Evolutionary conservation across 2,329 filamentous ascomycete genomes (phyloP), one percentile per base, ranked within the genome.

Genomic region (Exophiala sp.): DNA sequence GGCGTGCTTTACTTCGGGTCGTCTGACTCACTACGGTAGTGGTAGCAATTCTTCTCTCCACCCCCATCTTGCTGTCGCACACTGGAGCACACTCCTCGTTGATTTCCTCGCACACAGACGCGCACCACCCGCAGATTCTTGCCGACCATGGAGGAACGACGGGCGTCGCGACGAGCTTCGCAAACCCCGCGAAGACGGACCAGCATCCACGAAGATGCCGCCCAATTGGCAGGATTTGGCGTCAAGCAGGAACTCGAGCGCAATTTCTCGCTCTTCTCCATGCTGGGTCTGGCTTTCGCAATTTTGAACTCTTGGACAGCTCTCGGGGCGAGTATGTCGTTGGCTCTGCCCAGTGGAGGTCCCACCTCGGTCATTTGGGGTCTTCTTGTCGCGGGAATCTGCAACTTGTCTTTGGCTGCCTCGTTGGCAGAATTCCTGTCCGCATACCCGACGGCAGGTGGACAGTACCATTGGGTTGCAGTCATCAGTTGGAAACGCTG

Each of bases 401-500:
- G 86, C 72, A 89, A 89, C 63, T 65, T 89, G 8, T 87, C 82
- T 62, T 77, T 89, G 35, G 84, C 86, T 5, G 79, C 83, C 7
- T 87, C 83, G 3, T 75, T 89, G 24, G 85, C 86, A 44, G 87
- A 89, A 66, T 89, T 88, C 64, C 72, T 88, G 8, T 85, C 83
- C 0, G 83, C 84, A 0, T 88, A 43, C 29, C 41, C 41, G 9
- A 39, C 34, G n/a, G 47, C 47, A 12, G 84, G 41, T n/a, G 41
- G 81, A 11, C 80, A 86, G 68, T 89, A 89, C 60, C 84, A 89
- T 65, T 89, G 86, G 86, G 86, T 85, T 2, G 84, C 86, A 50
- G 75, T 69, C 67, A 63, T 89, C 58, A 77, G 80, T 32, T 85
- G 83, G 75, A 75, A 78, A 54, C 71, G 70, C 51, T 86, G 78